Conservation (phyloP, 2,329 filamentous ascomycete genomes). For the Didymella sp. region DNA sequence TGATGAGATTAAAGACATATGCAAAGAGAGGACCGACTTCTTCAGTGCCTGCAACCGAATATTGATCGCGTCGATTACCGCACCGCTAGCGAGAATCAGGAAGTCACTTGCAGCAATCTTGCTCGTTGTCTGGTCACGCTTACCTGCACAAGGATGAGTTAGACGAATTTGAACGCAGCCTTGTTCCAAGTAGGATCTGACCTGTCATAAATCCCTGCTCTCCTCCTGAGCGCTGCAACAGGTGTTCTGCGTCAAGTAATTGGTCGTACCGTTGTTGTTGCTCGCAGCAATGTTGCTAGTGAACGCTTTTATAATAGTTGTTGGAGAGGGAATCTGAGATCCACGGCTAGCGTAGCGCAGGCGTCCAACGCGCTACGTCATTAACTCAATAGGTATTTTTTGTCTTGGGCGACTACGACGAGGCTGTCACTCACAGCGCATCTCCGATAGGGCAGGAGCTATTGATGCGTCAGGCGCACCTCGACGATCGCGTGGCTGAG, state of each 20-base stretch:
- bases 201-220: conserved; percentile 56
- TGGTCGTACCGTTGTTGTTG: conserved; percentile 36
- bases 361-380: background rate
- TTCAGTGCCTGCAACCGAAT: conserved; percentile 15
- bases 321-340: background rate
- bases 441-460: background rate
- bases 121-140: conserved; percentile 47
- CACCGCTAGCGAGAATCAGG: conserved; percentile 49
- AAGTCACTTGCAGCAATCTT: conserved; percentile 54
- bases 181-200: conserved; percentile 50
- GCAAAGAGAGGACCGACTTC: background rate
- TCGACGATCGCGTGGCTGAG: conserved; percentile 13
- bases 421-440: background rate
- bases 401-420: background rate
- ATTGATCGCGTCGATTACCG: conserved; percentile 53
- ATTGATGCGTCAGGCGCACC: conserved; percentile 2
- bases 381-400: background rate
- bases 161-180: conserved; percentile 50
- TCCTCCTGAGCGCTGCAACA: conserved; percentile 27
- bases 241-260: conserved; percentile 28
- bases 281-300: conserved; percentile 52
- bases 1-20: background rate
- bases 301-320: conserved; percentile 44
- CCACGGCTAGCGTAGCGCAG: no score
- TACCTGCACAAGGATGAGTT: conserved; percentile 46